Evolutionary conservation across 1,284 basidiomycete genomes (phyloP).

Genomic region (Pseudozyma pruni): DNA sequence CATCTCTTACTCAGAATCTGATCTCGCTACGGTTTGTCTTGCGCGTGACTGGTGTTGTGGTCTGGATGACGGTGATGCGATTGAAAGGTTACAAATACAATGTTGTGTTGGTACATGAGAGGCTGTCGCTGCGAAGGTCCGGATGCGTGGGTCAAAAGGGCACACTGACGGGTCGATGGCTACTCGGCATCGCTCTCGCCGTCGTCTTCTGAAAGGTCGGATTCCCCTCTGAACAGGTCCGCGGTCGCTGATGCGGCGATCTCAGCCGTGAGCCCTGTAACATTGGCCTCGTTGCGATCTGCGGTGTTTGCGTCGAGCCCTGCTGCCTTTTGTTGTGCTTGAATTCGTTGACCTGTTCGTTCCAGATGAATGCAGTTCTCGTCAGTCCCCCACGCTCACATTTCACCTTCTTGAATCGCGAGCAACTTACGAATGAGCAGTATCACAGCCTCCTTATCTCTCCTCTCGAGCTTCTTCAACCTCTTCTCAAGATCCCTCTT

Average conservation of each 20-base stretch:
- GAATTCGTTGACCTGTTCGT: conserved; percentile 34
- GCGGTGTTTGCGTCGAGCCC: conserved; percentile 15
- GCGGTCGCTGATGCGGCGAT: conserved; percentile 39
- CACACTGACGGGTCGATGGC: too few species aligned
- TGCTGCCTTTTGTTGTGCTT: conserved; percentile 38
- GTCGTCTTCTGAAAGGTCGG: conserved; percentile 9
- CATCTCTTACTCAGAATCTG: background rate
- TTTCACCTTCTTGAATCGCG: background rate
- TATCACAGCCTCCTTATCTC: conserved; percentile 90
- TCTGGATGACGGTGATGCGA: background rate
- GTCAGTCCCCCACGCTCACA: background rate
- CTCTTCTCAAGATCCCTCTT: conserved; percentile 93
- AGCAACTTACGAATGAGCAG: conserved; percentile 82
- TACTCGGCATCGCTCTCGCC: conserved; percentile 13
- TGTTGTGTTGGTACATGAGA: conserved; percentile 4
- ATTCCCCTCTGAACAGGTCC: conserved; percentile 4
- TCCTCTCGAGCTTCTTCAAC: conserved; percentile 84
- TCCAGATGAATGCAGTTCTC: background rate
- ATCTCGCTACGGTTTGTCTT: conserved; percentile 1
- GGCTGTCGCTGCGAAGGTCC: background rate
- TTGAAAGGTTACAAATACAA: conserved; percentile 14
- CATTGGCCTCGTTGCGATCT: conserved; percentile 11
- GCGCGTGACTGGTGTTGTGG: background rate
- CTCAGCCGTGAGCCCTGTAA: conserved; percentile 29
- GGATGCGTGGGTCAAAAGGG: background rate